Evolutionary conservation across 371 early-diverging fungal genomes (phyloP).

Genomic region (Saksenaea oblongispora): DNA sequence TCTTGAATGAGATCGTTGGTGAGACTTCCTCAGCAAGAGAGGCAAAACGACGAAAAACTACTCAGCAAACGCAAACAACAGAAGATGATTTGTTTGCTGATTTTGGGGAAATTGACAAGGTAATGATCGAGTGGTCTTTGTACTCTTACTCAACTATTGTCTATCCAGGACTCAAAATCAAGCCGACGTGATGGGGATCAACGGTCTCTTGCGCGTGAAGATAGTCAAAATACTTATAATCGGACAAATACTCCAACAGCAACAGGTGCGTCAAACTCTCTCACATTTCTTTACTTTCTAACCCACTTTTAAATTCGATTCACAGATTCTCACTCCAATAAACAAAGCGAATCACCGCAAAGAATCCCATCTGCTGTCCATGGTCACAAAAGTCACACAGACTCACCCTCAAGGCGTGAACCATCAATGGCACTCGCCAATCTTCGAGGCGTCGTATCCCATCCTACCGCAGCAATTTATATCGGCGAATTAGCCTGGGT

Average conservation of each 20-base stretch:
- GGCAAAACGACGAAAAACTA: slow-evolving; percentile 30
- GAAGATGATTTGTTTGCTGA: slow-evolving; percentile 43
- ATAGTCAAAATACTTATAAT: background rate
- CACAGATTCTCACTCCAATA: background rate
- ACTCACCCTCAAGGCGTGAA: slow-evolving; percentile 25
- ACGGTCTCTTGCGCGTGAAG: background rate
- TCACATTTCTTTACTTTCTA: background rate
- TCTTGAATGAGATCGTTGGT: slow-evolving; percentile 44
- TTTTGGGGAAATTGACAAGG: slow-evolving; percentile 39
- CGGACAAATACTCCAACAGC: background rate
- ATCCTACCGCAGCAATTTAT: slow-evolving; percentile 45
- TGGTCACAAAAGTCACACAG: slow-evolving; percentile 16
- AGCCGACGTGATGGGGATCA: slow-evolving; percentile 1
- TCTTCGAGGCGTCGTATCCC: slow-evolving; percentile 30
- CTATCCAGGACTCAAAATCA: background rate
- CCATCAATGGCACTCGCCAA: slow-evolving; percentile 25
- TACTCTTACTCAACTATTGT: background rate
- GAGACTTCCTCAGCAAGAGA: slow-evolving; percentile 26
- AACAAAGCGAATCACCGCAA: slow-evolving; percentile 12
- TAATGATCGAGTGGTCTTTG: slow-evolving; percentile 1
- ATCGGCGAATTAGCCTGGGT: slow-evolving; percentile 59
- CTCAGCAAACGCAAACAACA: background rate
- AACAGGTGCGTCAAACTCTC: background rate
- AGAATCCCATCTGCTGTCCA: slow-evolving; percentile 25
- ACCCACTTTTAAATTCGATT: background rate